Percentiles rank a stretch among this genome's conserved stretches.
These are phyloP conservation scores for Tripterygium wilfordii DNA, from an alignment of 177 flowering plant genomes.

Conservation along the genomic window DNA sequence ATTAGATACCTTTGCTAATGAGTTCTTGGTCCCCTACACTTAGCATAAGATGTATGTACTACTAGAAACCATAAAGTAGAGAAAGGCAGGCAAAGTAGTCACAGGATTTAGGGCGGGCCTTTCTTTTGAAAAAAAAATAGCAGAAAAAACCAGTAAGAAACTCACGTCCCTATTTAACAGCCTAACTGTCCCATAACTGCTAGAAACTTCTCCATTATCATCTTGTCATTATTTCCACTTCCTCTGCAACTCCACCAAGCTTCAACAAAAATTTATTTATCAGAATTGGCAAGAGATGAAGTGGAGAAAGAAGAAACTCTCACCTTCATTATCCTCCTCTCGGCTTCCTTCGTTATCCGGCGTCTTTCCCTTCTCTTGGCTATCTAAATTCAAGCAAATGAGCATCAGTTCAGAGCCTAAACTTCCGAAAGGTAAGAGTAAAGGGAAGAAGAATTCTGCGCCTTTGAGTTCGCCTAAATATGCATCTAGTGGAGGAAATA, in stretches of 20 bases:
- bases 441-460: conserved; percentile 10
- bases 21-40: conserved; percentile 8
- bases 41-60: conserved; percentile 1
- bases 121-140: conserved; percentile 20
- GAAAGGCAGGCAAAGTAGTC: conserved; percentile 21
- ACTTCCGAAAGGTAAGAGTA: too few species aligned
- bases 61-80: conserved; percentile 7
- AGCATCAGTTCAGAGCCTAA: conserved; percentile 17
- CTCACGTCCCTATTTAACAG: conserved; percentile 30
- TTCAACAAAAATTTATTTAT: not conserved
- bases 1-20: too few species aligned
- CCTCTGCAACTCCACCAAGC: conserved; percentile 6
- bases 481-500: conserved; percentile 10
- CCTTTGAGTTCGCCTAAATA: conserved; percentile 8
- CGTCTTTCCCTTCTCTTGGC: conserved; percentile 56
- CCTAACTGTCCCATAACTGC: conserved; percentile 25
- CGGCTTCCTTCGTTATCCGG: conserved; percentile 26
- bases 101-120: conserved; percentile 29
- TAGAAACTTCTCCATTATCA: conserved; percentile 6
- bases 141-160: conserved; percentile 12
- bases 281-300: conserved; percentile 25
- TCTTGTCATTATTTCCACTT: not conserved
- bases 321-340: conserved; percentile 29
- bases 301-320: conserved; percentile 50
- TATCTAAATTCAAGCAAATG: conserved; percentile 57